Percentiles rank a stretch among this genome's conserved stretches.
Evolutionary conservation across 208 protist species (phyloP).

Genomic region (Crithidia bombi): DNA sequence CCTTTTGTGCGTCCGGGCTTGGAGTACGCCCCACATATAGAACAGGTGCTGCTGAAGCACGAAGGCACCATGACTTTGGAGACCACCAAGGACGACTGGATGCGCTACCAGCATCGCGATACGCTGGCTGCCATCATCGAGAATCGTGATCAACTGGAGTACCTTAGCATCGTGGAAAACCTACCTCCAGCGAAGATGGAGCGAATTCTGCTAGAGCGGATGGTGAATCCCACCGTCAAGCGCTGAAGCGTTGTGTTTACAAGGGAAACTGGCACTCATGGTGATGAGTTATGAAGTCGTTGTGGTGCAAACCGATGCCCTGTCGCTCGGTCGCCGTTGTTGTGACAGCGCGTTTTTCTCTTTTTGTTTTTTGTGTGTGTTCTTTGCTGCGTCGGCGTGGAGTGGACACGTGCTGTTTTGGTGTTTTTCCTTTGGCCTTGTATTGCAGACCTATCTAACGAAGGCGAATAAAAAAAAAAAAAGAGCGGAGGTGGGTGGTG

Average conservation of each 20-base stretch:
- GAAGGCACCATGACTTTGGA: conserved; percentile 84
- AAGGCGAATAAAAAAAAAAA: no score
- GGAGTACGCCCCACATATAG: conserved; percentile 83
- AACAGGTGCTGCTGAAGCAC: conserved; percentile 81
- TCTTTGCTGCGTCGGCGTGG: neutral
- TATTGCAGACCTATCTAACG: no score
- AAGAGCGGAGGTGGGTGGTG: no score
- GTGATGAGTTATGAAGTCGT: no score
- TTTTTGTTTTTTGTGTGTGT: no score
- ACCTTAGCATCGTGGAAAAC: conserved; percentile 83
- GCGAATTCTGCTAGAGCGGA: conserved; percentile 76
- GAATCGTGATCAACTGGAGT: conserved; percentile 70
- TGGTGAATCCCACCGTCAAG: conserved; percentile 68
- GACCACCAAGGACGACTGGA: conserved; percentile 89
- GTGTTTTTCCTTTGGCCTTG: no score
- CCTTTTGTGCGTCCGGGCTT: conserved; percentile 87
- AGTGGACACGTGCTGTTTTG: no score
- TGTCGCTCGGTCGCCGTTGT: no score
- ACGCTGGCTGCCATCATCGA: conserved; percentile 78
- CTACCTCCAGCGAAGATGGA: conserved; percentile 78
- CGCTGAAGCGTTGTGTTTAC: conserved; percentile 19
- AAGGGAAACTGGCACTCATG: no score
- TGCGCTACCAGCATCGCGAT: conserved; percentile 88
- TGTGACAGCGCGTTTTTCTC: no score
- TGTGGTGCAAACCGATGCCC: neutral